These are phyloP conservation scores for Emergomyces orientalis DNA, from an alignment of 2,329 filamentous ascomycete genomes.

Conservation along the genomic window DNA sequence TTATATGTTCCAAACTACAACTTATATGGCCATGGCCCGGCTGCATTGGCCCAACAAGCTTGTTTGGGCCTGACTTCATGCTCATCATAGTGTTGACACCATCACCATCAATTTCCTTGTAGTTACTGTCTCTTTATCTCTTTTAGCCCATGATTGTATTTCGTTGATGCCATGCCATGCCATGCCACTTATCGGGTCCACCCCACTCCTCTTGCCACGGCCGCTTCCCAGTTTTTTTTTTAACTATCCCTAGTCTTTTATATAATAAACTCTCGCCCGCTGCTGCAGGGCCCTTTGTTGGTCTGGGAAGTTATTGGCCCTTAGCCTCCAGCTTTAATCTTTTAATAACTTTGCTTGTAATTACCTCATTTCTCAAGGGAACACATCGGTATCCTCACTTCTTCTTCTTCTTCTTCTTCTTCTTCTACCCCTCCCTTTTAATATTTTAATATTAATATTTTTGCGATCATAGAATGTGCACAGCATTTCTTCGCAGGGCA, in stretches of 20 bases:
- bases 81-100: neutral
- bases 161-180: too few species aligned
- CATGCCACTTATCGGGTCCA: neutral
- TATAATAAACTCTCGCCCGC: neutral
- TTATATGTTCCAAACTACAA: too few species aligned
- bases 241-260: neutral
- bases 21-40: too few species aligned
- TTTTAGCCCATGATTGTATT: neutral
- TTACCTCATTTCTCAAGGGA: neutral
- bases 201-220: constrained; percentile 4
- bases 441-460: neutral
- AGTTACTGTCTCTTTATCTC: too few species aligned
- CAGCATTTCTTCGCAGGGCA: neutral
- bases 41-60: too few species aligned
- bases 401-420: neutral
- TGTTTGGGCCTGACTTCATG: neutral
- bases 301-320: neutral
- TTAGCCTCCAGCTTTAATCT: neutral
- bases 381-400: neutral
- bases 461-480: neutral
- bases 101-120: neutral
- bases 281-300: neutral
- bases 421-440: too few species aligned
- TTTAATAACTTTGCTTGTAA: neutral
- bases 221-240: neutral